A percentile compares a stretch with the other conserved stretches of the same genome.
Conservation (phyloP, 352 stramenopile species). For the Pythium vanterpoolii region DNA sequence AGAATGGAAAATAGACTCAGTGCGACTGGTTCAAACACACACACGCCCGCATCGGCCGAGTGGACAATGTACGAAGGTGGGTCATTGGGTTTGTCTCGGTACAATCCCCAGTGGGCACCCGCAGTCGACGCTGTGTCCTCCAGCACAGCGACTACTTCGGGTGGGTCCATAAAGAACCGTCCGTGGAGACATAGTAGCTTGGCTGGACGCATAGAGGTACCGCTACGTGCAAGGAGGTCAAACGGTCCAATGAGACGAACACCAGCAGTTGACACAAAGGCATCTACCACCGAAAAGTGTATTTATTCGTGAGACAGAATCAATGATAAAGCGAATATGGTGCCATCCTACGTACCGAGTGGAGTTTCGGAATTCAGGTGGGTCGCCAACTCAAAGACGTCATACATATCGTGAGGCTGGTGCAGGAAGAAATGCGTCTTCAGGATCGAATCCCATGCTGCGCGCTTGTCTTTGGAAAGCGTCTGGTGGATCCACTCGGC, state of each 20-base stretch:
- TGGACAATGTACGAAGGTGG: constrained; percentile 40
- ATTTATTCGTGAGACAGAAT: background rate
- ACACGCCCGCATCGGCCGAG: constrained; percentile 25
- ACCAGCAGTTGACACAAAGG: constrained; percentile 40
- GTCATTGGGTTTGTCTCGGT: constrained; percentile 42
- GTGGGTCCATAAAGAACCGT: constrained; percentile 46
- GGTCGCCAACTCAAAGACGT: constrained; percentile 40
- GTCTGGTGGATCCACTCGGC: background rate
- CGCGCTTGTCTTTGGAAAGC: constrained; percentile 16
- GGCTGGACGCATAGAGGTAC: constrained; percentile 19
- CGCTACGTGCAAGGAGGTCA: constrained; percentile 31
- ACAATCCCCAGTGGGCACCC: constrained; percentile 47
- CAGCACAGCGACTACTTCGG: constrained; percentile 44
- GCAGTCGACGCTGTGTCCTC: constrained; percentile 13
- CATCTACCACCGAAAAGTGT: constrained; percentile 28
- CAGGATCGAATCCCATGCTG: constrained; percentile 40
- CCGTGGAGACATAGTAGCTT: constrained; percentile 54
- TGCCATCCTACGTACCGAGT: constrained; percentile 21
- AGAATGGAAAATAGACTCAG: constrained; percentile 42
- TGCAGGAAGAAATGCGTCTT: constrained; percentile 32
- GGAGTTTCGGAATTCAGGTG: constrained; percentile 29
- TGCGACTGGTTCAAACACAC: constrained; percentile 36
- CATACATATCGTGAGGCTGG: constrained; percentile 38
- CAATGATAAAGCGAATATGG: background rate
- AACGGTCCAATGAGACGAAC: constrained; percentile 48